Evolutionary conservation across 2,329 filamentous ascomycete genomes (phyloP).

Genomic region (Graphilbum fragrans): DNA sequence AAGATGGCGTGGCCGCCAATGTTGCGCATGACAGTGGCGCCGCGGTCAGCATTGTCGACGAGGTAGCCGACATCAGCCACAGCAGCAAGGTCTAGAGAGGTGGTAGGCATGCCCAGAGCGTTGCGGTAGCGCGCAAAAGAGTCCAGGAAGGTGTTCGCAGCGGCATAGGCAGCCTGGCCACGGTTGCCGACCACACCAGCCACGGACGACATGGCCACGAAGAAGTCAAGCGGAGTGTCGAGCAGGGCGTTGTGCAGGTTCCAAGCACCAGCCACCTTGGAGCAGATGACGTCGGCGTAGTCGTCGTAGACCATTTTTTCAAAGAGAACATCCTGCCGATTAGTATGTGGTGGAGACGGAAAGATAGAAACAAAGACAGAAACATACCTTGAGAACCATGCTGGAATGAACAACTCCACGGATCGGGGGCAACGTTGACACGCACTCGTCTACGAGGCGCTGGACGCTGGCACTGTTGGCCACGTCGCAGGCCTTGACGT

Average conservation of each 20-base stretch:
- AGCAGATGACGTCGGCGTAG: not conserved
- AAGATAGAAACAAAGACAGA: no score
- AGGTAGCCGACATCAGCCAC: conserved; percentile 3
- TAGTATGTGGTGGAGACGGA: no score
- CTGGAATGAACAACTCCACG: not conserved
- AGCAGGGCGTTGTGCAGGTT: conserved; percentile 12
- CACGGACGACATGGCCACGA: conserved; percentile 17
- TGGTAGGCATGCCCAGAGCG: conserved; percentile 21
- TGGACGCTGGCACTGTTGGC: no score
- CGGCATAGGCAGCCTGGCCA: conserved; percentile 27
- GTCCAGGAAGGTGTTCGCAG: conserved; percentile 28
- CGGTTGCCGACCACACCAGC: conserved; percentile 18
- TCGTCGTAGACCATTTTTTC: not conserved
- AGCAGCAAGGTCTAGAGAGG: conserved; percentile 25
- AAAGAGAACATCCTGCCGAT: not conserved
- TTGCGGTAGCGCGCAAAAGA: conserved; percentile 24
- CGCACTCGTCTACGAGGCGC: conserved; percentile 1
- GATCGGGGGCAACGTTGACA: not conserved
- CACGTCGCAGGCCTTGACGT: conserved; percentile 8
- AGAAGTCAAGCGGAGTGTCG: conserved; percentile 17
- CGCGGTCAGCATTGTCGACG: no score
- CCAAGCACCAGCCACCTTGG: not conserved
- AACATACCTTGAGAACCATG: no score
- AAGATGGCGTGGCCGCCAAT: not conserved
- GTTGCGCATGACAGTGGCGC: no score